A percentile compares a stretch with the other conserved stretches of the same genome.
phyloP scores from a whole-genome alignment of 202 grass and related monocot genomes.

The Panicum hallii region DNA sequence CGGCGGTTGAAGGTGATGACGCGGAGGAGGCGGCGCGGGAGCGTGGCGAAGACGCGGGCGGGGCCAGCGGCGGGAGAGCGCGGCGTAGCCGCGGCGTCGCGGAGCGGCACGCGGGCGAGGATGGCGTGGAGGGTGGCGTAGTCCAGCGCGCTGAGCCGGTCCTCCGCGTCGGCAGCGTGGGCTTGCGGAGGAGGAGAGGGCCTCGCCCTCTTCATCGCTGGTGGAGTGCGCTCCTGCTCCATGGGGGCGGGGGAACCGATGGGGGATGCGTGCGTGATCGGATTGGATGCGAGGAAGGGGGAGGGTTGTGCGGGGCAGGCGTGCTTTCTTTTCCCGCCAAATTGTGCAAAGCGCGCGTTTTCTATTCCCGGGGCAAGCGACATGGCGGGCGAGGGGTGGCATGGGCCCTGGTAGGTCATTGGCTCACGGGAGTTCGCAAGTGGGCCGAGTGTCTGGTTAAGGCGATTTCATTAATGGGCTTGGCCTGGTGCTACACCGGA shows the following conservation, averaged over 20 bases:
- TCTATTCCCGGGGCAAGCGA: not conserved
- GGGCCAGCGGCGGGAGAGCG: constrained; percentile 28
- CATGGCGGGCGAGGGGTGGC: too few species aligned
- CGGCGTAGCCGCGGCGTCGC: constrained; percentile 38
- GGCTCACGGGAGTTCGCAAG: too few species aligned
- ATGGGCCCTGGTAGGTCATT: too few species aligned
- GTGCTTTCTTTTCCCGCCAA: constrained; percentile 19
- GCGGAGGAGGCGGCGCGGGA: constrained; percentile 6
- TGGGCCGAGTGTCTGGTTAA: not conserved
- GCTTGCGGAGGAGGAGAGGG: not conserved
- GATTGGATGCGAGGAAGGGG: not conserved
- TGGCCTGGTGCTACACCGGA: not conserved
- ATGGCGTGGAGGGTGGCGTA: constrained; percentile 40
- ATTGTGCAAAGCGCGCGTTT: constrained; percentile 19
- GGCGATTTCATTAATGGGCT: not conserved
- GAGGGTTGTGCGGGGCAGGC: not conserved
- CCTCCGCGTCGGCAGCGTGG: not conserved
- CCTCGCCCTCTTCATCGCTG: not conserved
- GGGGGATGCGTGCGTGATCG: not conserved
- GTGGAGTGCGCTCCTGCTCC: not conserved
- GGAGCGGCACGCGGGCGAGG: constrained; percentile 21
- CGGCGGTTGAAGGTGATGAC: constrained; percentile 41
- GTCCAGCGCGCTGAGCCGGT: constrained; percentile 39
- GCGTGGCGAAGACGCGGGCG: constrained; percentile 35
- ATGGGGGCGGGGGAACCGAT: not conserved